These are phyloP conservation scores for Mycena galericulata DNA, from an alignment of 768 basidiomycete species.

Conservation along the genomic window DNA sequence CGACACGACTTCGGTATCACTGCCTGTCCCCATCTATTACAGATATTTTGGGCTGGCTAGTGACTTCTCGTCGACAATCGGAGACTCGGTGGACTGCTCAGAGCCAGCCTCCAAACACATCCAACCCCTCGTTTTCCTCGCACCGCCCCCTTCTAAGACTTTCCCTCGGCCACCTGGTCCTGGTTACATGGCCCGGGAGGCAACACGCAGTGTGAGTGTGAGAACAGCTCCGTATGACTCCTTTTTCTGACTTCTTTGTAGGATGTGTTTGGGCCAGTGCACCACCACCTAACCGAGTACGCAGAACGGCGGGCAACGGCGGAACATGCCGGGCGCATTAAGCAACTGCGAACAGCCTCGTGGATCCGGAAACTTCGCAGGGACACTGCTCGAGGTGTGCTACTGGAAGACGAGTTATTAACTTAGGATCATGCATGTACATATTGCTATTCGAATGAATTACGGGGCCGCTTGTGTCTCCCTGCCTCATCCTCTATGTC, in stretches of 20 bases:
- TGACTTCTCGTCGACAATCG: too few species aligned
- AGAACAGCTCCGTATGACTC: too few species aligned
- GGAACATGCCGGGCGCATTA: background rate
- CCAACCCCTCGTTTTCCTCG: too few species aligned
- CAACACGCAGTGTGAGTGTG: too few species aligned
- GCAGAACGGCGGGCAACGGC: background rate
- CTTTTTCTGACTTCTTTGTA: background rate
- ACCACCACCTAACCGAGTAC: background rate
- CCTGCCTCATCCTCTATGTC: background rate
- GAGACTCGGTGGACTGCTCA: too few species aligned
- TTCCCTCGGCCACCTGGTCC: background rate
- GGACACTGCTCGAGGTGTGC: background rate
- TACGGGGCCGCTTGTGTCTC: background rate
- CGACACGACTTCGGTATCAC: background rate
- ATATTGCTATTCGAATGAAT: background rate
- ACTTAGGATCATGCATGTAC: too few species aligned
- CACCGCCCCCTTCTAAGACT: too few species aligned
- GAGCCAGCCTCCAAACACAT: too few species aligned
- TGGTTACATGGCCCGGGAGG: too few species aligned
- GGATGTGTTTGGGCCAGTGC: slow-evolving; percentile 1
- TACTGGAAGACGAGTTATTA: background rate
- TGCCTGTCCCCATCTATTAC: too few species aligned
- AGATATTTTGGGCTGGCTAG: too few species aligned
- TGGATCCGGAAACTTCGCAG: background rate
- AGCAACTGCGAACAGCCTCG: background rate